Base-by-base conservation (phyloP, 2,329 filamentous ascomycete species). In the Elsinoe ampelina region DNA sequence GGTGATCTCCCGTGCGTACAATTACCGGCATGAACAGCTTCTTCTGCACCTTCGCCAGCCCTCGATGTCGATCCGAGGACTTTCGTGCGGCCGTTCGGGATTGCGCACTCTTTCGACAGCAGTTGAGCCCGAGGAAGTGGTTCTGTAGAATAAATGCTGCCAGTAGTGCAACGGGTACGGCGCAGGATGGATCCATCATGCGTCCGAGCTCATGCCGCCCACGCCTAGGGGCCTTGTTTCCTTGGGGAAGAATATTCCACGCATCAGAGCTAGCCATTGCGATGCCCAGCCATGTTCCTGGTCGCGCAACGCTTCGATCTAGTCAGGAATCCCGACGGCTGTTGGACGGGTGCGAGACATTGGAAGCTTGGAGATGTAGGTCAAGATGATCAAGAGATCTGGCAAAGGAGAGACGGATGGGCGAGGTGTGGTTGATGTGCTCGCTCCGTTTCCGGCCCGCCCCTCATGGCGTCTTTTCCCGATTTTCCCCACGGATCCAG, bases 171-270 rank as follows among this genome's bases (percentile, higher is more conserved):
- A 52, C 48, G 48, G 48, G 13, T 26, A 20, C 15, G 32, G 19
- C 38, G 48, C 48, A 38, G 36, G 22, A 20, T 52, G 48, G 48
- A 34, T 52, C 12, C 32, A 13, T 32, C 32, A 34, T 52, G 19
- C 32, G 26, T 32, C 32, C 15, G 32, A 38, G 19, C 26, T 2
- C 32, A 10, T 15, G 32, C 34, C 34, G 20, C 26, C 26, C 26
- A 30, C 26, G 26, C 26, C 26, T 30, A 30, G 26, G 48, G 32
- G 32, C 26, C 38, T 22, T 45, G n/a, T 35, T 13, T 30, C 15
- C 26, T 35, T 50, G 45, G 45, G 15, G 34, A 39, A 52, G 34
- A 52, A 52, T 38, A 36, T 52, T 52, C 48, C 48, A 52, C 34
- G 30, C 48, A 50, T 43, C 45, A 50, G 45, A 22, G 15, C 19